Conservation (phyloP, 176 grass and related monocot species). For the Guadua angustifolia region DNA sequence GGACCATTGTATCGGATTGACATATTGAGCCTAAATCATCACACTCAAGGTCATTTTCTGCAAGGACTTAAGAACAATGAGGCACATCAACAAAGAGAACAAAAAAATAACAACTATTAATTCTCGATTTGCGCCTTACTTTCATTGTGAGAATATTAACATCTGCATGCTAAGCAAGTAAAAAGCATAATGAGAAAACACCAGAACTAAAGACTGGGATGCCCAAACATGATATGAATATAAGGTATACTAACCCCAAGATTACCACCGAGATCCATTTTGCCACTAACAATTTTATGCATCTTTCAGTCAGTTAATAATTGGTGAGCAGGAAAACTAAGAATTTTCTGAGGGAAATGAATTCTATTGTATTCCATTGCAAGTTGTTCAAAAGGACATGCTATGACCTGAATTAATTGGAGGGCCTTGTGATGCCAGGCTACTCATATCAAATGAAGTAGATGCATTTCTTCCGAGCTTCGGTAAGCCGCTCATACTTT, state of each 20-base stretch:
- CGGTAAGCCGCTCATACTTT: slow-evolving; percentile 48
- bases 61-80: slow-evolving; percentile 41
- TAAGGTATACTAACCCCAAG: neutral
- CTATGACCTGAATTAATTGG: slow-evolving; percentile 68
- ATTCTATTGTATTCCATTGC: slow-evolving; percentile 13
- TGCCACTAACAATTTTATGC: neutral
- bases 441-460: slow-evolving; percentile 72
- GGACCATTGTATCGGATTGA: slow-evolving; percentile 66
- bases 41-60: slow-evolving; percentile 83
- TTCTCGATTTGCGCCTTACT: neutral
- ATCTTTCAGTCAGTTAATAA: neutral
- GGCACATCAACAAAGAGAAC: neutral
- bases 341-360: neutral
- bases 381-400: slow-evolving; percentile 33
- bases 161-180: slow-evolving; percentile 14
- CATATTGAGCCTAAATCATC: slow-evolving; percentile 79
- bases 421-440: slow-evolving; percentile 61
- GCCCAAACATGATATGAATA: neutral
- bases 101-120: neutral
- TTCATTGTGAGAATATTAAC: neutral
- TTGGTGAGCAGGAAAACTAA: neutral
- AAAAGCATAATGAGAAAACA: neutral
- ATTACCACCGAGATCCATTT: neutral
- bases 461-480: slow-evolving; percentile 82
- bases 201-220: neutral